Evolutionary conservation across 176 grass and related monocot species (phyloP).

Genomic region (Carex parvula): DNA sequence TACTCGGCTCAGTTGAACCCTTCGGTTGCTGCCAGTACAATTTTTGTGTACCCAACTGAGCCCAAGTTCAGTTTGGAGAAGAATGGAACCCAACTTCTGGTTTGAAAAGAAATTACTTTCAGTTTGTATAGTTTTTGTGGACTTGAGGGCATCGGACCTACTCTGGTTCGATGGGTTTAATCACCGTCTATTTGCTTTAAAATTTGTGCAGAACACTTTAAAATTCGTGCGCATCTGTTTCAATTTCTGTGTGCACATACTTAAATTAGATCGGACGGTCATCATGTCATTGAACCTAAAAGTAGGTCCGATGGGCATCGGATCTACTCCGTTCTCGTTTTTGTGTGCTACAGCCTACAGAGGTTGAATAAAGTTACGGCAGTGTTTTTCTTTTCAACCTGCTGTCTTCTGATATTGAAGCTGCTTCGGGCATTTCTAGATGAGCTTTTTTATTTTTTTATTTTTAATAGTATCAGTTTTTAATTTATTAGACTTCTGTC

Average conservation of each 20-base stretch:
- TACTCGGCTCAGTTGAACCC: conserved; percentile 75
- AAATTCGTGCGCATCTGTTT: too few relatives aligned
- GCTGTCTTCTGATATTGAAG: neutral
- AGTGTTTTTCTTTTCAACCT: neutral
- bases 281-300: too few relatives aligned
- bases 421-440: too few relatives aligned
- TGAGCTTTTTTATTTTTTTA: neutral
- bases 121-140: conserved; percentile 17
- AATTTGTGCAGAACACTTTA: too few relatives aligned
- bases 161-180: too few relatives aligned
- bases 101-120: neutral
- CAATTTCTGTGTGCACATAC: too few relatives aligned
- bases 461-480: neutral
- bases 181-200: too few relatives aligned
- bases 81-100: conserved; percentile 31
- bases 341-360: too few relatives aligned
- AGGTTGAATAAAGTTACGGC: neutral
- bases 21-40: conserved; percentile 40
- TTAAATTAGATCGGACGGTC: too few relatives aligned
- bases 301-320: too few relatives aligned
- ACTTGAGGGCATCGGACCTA: too few relatives aligned
- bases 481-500: neutral
- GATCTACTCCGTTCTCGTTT: too few relatives aligned
- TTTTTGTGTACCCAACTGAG: conserved; percentile 90
- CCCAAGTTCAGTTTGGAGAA: conserved; percentile 56